Conservation (phyloP, 129 eudicot genomes). For the Deinandra increscens region DNA sequence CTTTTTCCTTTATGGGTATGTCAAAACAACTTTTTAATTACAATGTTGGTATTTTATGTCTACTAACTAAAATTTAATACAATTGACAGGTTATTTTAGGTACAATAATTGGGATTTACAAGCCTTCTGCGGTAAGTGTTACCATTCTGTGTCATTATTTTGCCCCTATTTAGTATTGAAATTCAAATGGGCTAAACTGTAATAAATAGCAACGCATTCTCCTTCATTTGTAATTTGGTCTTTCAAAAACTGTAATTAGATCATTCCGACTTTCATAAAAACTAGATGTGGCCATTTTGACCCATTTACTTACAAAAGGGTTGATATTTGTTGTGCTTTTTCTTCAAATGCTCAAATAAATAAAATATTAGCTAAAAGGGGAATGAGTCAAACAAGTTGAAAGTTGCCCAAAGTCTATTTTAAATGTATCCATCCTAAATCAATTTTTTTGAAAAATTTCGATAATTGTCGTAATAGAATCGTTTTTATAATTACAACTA, state of each 20-base stretch:
- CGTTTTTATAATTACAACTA: background rate
- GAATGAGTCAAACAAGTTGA: background rate
- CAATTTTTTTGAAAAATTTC: background rate
- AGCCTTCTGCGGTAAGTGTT: constrained; percentile 75
- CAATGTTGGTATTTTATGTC: background rate
- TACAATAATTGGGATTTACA: constrained; percentile 83
- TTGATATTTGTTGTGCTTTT: background rate
- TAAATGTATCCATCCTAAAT: background rate
- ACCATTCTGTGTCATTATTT: constrained; percentile 4
- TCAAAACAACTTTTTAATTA: constrained; percentile 8
- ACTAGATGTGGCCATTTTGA: background rate
- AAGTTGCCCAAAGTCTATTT: background rate
- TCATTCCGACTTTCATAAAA: background rate
- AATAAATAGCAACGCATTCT: background rate
- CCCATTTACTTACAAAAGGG: background rate
- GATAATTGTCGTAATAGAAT: background rate
- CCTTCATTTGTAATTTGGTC: background rate
- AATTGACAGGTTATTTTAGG: constrained; percentile 86
- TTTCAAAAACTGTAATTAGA: background rate
- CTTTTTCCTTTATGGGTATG: constrained; percentile 98
- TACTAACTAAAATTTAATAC: constrained; percentile 6
- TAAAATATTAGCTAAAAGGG: background rate
- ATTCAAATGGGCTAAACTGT: background rate
- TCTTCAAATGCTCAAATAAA: background rate
- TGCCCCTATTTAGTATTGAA: background rate